These are phyloP conservation scores for Citrullus mucosospermus DNA, from an alignment of 306 rosid genomes.

Conservation along the genomic window DNA sequence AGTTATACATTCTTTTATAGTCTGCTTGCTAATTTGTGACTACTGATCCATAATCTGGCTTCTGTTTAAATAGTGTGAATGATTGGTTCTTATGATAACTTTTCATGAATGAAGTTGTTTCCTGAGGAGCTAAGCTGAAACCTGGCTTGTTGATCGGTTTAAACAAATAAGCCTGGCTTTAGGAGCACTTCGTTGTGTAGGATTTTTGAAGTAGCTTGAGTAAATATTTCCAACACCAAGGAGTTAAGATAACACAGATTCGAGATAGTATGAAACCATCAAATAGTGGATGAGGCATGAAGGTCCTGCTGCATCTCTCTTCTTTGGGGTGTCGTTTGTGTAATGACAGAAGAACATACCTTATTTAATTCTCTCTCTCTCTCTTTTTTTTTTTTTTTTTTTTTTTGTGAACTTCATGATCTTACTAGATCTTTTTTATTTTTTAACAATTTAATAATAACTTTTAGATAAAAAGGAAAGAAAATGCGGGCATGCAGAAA, in stretches of 20 bases:
- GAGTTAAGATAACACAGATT: not conserved
- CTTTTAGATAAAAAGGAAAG: too few species aligned
- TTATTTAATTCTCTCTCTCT: too few species aligned
- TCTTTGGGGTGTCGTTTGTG: not conserved
- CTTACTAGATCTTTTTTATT: not conserved
- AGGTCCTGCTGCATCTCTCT: not conserved
- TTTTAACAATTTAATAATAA: too few species aligned
- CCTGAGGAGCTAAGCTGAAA: not conserved
- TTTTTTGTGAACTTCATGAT: not conserved
- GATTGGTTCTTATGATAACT: not conserved
- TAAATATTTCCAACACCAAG: not conserved
- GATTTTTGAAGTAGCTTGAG: not conserved
- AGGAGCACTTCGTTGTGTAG: not conserved
- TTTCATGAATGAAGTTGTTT: not conserved
- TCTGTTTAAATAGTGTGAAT: not conserved
- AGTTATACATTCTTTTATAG: not conserved
- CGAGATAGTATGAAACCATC: not conserved
- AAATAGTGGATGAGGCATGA: not conserved
- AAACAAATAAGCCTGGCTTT: not conserved
- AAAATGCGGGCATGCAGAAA: too few species aligned
- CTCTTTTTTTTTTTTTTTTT: too few species aligned
- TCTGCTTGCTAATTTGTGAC: constrained; percentile 5
- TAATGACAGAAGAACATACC: too few species aligned
- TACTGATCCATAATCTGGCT: not conserved
- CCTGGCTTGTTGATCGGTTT: not conserved